Conservation (phyloP, 345 rosid species). For the Lepidium sativum region DNA sequence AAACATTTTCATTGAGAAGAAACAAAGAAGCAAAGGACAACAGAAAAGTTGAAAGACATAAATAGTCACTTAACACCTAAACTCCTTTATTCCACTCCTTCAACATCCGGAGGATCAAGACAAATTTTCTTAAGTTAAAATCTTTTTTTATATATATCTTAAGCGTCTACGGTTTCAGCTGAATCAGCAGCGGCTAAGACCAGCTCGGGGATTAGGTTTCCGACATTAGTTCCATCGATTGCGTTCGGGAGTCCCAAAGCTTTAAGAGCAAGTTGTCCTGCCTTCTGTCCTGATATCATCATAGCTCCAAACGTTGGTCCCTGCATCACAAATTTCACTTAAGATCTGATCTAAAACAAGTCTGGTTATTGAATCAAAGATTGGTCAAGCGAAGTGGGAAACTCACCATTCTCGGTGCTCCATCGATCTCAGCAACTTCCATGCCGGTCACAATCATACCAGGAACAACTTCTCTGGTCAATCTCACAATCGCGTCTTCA, state of each 20-base stretch:
- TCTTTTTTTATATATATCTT: neutral
- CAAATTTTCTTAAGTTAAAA: neutral
- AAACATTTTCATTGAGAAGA: slow-evolving; percentile 15
- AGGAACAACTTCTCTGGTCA: slow-evolving; percentile 80
- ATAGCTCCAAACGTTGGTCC: slow-evolving; percentile 97
- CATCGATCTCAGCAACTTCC: slow-evolving; percentile 98
- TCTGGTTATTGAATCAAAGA: neutral
- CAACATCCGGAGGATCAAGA: slow-evolving; percentile 10
- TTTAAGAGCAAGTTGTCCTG: slow-evolving; percentile 76
- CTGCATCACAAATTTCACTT: slow-evolving; percentile 27
- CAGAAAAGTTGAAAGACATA: neutral
- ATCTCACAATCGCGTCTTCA: slow-evolving; percentile 82
- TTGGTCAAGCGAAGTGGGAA: neutral
- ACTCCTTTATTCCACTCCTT: slow-evolving; percentile 21
- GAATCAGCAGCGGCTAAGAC: slow-evolving; percentile 59
- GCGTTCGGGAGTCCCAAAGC: slow-evolving; percentile 65
- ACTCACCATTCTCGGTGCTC: slow-evolving; percentile 79
- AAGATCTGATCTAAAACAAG: neutral
- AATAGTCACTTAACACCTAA: slow-evolving; percentile 13
- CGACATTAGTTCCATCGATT: slow-evolving; percentile 44
- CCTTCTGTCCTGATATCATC: slow-evolving; percentile 98
- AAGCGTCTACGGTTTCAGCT: slow-evolving; percentile 58
- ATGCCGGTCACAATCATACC: slow-evolving; percentile 92
- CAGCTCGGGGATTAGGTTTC: slow-evolving; percentile 47
- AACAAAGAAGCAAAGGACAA: slow-evolving; percentile 5